phyloP scores from a whole-genome alignment of 805 yeast species.

The Cyberlindnera mississippiensis region DNA sequence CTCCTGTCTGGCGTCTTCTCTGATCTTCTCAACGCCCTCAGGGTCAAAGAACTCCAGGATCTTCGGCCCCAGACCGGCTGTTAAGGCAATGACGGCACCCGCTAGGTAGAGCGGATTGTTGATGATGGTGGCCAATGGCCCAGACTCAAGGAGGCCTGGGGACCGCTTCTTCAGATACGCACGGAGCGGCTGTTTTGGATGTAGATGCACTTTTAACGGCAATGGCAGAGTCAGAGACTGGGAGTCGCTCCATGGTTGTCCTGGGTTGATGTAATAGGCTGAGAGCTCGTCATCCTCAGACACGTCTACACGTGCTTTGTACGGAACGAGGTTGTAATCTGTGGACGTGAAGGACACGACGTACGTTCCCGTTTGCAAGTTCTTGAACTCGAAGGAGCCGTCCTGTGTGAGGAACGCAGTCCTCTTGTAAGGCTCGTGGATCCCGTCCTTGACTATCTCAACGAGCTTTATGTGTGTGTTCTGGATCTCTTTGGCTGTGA shows the following conservation, averaged over 20 bases:
- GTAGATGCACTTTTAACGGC: constrained; percentile 26
- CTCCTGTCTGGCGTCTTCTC: constrained; percentile 21
- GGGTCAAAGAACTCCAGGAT: constrained; percentile 39
- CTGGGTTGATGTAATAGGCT: constrained; percentile 15
- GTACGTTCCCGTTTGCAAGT: constrained; percentile 20
- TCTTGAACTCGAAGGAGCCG: constrained; percentile 16
- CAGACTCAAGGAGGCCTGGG: constrained; percentile 31
- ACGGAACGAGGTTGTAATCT: constrained; percentile 23
- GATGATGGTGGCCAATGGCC: constrained; percentile 34
- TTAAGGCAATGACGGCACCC: constrained; percentile 27
- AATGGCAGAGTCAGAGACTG: constrained; percentile 7
- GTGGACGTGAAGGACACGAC: constrained; percentile 17
- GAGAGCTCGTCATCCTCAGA: constrained; percentile 9
- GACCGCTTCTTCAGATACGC: constrained; percentile 32
- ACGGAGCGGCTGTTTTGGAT: constrained; percentile 30
- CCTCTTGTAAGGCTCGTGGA: not conserved
- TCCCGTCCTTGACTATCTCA: not conserved
- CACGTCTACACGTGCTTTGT: constrained; percentile 21
- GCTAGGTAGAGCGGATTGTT: constrained; percentile 36
- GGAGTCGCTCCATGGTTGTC: constrained; percentile 9
- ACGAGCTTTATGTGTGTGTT: constrained; percentile 16
- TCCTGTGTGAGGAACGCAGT: constrained; percentile 9
- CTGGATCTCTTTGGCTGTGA: constrained; percentile 14
- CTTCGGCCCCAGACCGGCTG: constrained; percentile 30
- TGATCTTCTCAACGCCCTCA: constrained; percentile 34